Percentiles rank a stretch among this genome's conserved stretches.
phyloP scores from a whole-genome alignment of 352 stramenopile species.

The Plasmopara halstedii region DNA sequence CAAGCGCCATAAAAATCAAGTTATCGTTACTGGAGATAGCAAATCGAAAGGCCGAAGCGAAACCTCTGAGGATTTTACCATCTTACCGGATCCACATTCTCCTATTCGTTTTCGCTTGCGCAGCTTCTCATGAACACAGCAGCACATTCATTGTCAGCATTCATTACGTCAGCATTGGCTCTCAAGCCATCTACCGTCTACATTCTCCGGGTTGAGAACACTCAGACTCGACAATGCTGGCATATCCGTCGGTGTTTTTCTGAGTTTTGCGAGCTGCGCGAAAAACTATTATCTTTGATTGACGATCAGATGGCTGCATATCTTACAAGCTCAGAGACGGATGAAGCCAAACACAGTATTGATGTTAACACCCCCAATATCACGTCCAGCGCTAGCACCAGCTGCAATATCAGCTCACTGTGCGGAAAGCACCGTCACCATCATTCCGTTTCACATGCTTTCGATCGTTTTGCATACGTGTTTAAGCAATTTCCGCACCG shows the following conservation, averaged over 20 bases:
- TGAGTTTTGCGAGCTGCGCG: conserved; percentile 66
- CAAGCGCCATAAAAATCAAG: conserved; percentile 14
- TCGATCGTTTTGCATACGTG: conserved; percentile 46
- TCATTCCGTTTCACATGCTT: conserved; percentile 4
- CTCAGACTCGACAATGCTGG: conserved; percentile 34
- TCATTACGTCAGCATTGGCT: conserved; percentile 56
- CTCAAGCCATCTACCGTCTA: conserved; percentile 74
- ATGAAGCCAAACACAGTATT: conserved; percentile 15
- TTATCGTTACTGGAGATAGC: conserved; percentile 9
- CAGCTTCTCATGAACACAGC: conserved; percentile 30
- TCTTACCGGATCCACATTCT: conserved; percentile 9
- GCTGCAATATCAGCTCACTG: conserved; percentile 14
- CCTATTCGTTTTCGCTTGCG: conserved; percentile 5
- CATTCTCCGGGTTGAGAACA: conserved; percentile 54
- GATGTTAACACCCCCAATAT: conserved; percentile 5
- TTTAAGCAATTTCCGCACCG: conserved; percentile 61
- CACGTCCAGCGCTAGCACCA: conserved; percentile 14
- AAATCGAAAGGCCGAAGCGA: conserved; percentile 8
- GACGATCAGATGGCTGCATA: conserved; percentile 32
- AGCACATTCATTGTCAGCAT: conserved; percentile 41
- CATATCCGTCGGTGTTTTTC: conserved; percentile 65
- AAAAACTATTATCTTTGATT: conserved; percentile 55
- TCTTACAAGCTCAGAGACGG: conserved; percentile 14
- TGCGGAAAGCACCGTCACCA: conserved; percentile 8
- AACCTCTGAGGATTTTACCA: conserved; percentile 8